Percentiles rank a stretch among this genome's conserved stretches.
These are phyloP conservation scores for Amaranthus tricolor DNA, from an alignment of 179 eudicot species.

Conservation along the genomic window DNA sequence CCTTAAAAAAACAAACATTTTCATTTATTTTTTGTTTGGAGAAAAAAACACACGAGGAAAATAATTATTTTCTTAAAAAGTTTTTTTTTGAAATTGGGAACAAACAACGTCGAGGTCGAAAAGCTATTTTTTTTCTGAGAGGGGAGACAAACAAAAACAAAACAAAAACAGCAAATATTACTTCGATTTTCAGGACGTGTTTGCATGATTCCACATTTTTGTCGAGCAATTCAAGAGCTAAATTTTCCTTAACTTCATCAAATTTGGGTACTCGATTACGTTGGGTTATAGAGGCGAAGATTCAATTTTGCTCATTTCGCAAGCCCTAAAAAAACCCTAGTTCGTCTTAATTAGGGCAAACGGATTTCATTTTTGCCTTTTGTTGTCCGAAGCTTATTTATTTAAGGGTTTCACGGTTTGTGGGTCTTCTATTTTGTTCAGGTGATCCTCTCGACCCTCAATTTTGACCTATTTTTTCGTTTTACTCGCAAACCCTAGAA, in stretches of 20 bases:
- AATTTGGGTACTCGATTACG: slow-evolving; percentile 3
- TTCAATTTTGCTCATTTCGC: slow-evolving; percentile 9
- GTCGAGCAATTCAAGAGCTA: slow-evolving; percentile 5
- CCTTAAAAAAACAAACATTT: background rate
- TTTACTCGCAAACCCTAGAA: slow-evolving; percentile 37
- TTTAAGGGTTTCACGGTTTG: slow-evolving; percentile 15
- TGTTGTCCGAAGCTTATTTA: slow-evolving; percentile 5
- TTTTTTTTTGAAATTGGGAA: slow-evolving; percentile 6
- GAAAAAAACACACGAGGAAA: background rate
- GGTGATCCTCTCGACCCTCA: slow-evolving; percentile 35
- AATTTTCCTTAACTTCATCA: slow-evolving; percentile 1
- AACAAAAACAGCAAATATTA: slow-evolving; percentile 9
- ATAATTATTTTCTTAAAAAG: background rate
- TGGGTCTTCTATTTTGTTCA: slow-evolving; percentile 18
- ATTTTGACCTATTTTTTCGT: slow-evolving; percentile 33
- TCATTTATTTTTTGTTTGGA: slow-evolving; percentile 2
- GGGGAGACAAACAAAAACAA: slow-evolving; percentile 16
- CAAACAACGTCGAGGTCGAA: slow-evolving; percentile 17
- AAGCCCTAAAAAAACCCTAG: slow-evolving; percentile 37
- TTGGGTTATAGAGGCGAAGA: slow-evolving; percentile 12
- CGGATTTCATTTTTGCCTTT: slow-evolving; percentile 2
- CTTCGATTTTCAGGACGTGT: slow-evolving; percentile 20
- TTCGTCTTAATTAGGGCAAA: slow-evolving; percentile 25
- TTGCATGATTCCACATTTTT: slow-evolving; percentile 23
- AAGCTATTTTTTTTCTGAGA: slow-evolving; percentile 5